Conservation (phyloP, 1,284 basidiomycete genomes). For the Ustilago xerochloae region DNA sequence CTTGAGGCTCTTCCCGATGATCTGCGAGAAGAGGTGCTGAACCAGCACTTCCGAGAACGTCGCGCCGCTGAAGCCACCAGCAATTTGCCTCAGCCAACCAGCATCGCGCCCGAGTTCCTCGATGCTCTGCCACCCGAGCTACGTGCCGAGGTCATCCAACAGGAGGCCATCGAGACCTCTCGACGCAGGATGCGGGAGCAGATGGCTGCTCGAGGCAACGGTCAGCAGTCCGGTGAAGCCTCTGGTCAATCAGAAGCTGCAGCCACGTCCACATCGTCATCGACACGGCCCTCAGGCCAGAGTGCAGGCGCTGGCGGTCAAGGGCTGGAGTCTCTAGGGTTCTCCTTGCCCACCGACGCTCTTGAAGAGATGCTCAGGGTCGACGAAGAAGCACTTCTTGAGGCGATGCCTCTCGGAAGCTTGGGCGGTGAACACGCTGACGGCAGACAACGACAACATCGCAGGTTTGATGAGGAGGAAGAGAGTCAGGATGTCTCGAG, state of each 20-base stretch:
- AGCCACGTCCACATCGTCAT: background rate
- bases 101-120: slow-evolving; percentile 93
- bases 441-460: slow-evolving; percentile 30
- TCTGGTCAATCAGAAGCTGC: slow-evolving; percentile 7
- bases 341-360: slow-evolving; percentile 2
- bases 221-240: slow-evolving; percentile 8
- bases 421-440: slow-evolving; percentile 23
- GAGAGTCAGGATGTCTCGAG: slow-evolving; percentile 34
- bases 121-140: slow-evolving; percentile 96
- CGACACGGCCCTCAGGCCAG: background rate
- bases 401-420: slow-evolving; percentile 74
- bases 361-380: slow-evolving; percentile 83
- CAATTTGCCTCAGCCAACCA: slow-evolving; percentile 74
- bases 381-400: slow-evolving; percentile 83
- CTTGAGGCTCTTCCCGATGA: slow-evolving; percentile 97
- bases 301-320: slow-evolving; percentile 11
- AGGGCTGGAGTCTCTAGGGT: slow-evolving; percentile 1
- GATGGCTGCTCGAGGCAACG: slow-evolving; percentile 20
- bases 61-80: slow-evolving; percentile 74
- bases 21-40: slow-evolving; percentile 97
- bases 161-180: slow-evolving; percentile 83
- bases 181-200: slow-evolving; percentile 67
- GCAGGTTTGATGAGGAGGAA: slow-evolving; percentile 36
- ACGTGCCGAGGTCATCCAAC: slow-evolving; percentile 94
- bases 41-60: slow-evolving; percentile 90